These are phyloP conservation scores for Phaeosphaeriaceae sp. DNA, from an alignment of 2,329 filamentous ascomycete genomes.

Conservation along the genomic window DNA sequence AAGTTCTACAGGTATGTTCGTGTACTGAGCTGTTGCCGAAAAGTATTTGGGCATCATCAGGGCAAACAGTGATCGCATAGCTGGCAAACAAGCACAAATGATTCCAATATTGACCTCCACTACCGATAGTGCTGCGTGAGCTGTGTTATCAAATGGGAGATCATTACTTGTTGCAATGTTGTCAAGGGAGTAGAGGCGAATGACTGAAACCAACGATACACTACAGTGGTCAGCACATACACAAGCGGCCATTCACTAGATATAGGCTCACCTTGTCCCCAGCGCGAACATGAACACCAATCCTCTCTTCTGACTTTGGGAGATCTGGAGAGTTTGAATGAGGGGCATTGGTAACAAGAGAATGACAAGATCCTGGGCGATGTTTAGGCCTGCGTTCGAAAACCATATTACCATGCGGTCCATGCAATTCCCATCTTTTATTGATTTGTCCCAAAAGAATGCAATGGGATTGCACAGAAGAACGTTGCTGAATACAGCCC, in stretches of 20 bases:
- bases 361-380: conserved; percentile 41
- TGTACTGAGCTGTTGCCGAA: conserved; percentile 22
- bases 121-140: conserved; percentile 39
- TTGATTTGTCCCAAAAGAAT: conserved; percentile 41
- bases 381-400: conserved; percentile 39
- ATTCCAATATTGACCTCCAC: conserved; percentile 45
- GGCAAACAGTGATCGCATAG: conserved; percentile 41
- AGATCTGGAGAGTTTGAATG: conserved; percentile 40
- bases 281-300: conserved; percentile 47
- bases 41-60: conserved; percentile 50
- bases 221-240: conserved; percentile 21
- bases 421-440: conserved; percentile 36
- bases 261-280: conserved; percentile 44
- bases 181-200: conserved; percentile 41
- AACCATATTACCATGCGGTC: conserved; percentile 41
- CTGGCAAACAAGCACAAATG: conserved; percentile 45
- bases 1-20: conserved; percentile 9
- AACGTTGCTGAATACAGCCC: conserved; percentile 42
- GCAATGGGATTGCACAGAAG: conserved; percentile 41
- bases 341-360: conserved; percentile 41
- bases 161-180: conserved; percentile 35
- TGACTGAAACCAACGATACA: conserved; percentile 41
- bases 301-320: conserved; percentile 43
- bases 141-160: conserved; percentile 41
- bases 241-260: no score